A percentile compares a stretch with the other conserved stretches of the same genome.
Evolutionary conservation across 345 rosid genomes (phyloP).

Genomic region (Tarenaya hassleriana): DNA sequence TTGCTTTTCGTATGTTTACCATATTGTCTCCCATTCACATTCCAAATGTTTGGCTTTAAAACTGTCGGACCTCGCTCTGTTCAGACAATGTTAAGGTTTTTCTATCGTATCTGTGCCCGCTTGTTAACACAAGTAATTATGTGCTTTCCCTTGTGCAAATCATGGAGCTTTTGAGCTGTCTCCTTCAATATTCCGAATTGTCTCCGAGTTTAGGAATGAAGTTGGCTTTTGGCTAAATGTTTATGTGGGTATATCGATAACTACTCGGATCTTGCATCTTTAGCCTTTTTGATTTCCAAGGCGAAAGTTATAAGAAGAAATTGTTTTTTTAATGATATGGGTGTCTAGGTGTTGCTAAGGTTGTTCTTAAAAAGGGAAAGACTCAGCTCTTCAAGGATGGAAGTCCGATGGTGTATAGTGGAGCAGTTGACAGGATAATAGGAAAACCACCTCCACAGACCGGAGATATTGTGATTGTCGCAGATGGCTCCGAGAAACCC

Average conservation of each 20-base stretch:
- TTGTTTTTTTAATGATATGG: neutral
- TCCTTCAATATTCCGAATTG: neutral
- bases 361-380: constrained; percentile 87
- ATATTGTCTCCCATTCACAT: too few relatives aligned
- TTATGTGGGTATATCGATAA: neutral
- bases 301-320: too few relatives aligned
- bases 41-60: too few relatives aligned
- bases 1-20: too few relatives aligned
- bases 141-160: neutral
- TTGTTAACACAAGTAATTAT: too few relatives aligned
- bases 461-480: constrained; percentile 81
- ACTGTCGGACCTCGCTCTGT: too few relatives aligned
- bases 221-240: neutral
- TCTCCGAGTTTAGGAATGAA: neutral
- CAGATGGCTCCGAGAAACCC: constrained; percentile 77
- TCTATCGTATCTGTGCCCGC: too few relatives aligned
- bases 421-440: constrained; percentile 80
- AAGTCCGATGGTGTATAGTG: constrained; percentile 87
- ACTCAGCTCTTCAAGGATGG: constrained; percentile 85
- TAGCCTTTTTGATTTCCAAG: neutral
- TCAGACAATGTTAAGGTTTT: too few relatives aligned
- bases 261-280: neutral
- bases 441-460: constrained; percentile 79
- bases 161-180: neutral
- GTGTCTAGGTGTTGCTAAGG: constrained; percentile 58